A percentile compares a stretch with the other conserved stretches of the same genome.
phyloP scores from a whole-genome alignment of 176 grass and related monocot genomes.

The Triticum dicoccoides region DNA sequence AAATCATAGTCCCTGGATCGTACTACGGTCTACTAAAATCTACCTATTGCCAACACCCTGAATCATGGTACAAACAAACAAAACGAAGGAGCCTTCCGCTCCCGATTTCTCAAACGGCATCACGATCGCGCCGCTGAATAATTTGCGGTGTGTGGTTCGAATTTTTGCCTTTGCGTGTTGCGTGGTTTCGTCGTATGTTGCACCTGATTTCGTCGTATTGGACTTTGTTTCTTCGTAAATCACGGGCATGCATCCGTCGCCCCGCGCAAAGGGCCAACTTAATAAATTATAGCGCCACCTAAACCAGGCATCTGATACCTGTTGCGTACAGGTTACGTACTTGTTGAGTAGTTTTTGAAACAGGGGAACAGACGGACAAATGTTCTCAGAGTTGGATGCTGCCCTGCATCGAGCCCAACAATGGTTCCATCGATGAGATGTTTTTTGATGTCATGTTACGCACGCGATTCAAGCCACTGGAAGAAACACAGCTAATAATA shows the following conservation, averaged over 20 bases:
- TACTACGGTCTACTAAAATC: too few relatives aligned
- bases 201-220: conserved; percentile 19
- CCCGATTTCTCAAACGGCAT: background rate
- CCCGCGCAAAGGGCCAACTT: background rate
- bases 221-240: background rate
- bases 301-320: background rate
- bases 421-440: background rate
- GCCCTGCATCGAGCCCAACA: background rate
- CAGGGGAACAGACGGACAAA: background rate
- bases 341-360: background rate
- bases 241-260: background rate
- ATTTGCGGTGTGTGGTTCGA: background rate
- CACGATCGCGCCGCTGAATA: background rate
- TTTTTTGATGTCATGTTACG: background rate
- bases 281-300: background rate
- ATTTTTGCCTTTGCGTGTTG: background rate
- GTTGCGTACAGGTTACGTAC: background rate
- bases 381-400: conserved; percentile 2
- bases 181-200: conserved; percentile 15
- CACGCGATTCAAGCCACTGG: background rate
- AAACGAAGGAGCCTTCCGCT: conserved; percentile 3
- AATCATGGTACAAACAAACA: background rate
- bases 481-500: too few relatives aligned
- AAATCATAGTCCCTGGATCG: too few relatives aligned
- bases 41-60: background rate